A percentile compares a stretch with the other conserved stretches of the same genome.
phyloP scores from a whole-genome alignment of 495 filamentous ascomycete genomes.

The Daldinia vernicosa region DNA sequence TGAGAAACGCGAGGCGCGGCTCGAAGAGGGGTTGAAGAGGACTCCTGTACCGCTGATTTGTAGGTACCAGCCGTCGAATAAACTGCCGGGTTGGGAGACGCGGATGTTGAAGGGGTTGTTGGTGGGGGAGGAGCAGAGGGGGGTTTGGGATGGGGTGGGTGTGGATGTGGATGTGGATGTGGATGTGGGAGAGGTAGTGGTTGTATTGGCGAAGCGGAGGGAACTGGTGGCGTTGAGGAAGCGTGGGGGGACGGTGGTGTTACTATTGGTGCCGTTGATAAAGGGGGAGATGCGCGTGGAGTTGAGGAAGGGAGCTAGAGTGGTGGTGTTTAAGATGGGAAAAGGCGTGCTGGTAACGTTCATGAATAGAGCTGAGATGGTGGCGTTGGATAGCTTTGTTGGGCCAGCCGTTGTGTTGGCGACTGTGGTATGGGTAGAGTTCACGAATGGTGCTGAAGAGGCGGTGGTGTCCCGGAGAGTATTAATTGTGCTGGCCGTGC shows the following conservation, averaged over 20 bases:
- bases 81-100: slow-evolving; percentile 38
- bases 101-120: slow-evolving; percentile 42
- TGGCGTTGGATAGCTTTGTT: slow-evolving; percentile 14
- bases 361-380: slow-evolving; percentile 5
- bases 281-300: slow-evolving; percentile 11
- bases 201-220: slow-evolving; percentile 26
- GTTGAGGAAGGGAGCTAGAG: slow-evolving; percentile 37
- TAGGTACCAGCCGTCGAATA: slow-evolving; percentile 46
- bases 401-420: slow-evolving; percentile 6
- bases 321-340: slow-evolving; percentile 38
- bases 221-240: slow-evolving; percentile 37
- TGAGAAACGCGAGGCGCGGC: slow-evolving; percentile 37
- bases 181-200: slow-evolving; percentile 47
- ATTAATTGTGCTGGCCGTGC: neutral
- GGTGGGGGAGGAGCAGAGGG: slow-evolving; percentile 1
- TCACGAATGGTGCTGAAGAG: neutral
- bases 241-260: slow-evolving; percentile 35
- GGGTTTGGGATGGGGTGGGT: neutral
- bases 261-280: slow-evolving; percentile 9
- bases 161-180: slow-evolving; percentile 37
- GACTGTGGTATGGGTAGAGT: neutral
- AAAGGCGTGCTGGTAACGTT: slow-evolving; percentile 10
- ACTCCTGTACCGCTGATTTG: slow-evolving; percentile 35
- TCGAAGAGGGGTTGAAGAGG: slow-evolving; percentile 35
- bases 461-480: neutral